A percentile compares a stretch with the other conserved stretches of the same genome.
These are phyloP conservation scores for Naganishia vishniacii DNA, from an alignment of 768 basidiomycete species.

Conservation along the genomic window DNA sequence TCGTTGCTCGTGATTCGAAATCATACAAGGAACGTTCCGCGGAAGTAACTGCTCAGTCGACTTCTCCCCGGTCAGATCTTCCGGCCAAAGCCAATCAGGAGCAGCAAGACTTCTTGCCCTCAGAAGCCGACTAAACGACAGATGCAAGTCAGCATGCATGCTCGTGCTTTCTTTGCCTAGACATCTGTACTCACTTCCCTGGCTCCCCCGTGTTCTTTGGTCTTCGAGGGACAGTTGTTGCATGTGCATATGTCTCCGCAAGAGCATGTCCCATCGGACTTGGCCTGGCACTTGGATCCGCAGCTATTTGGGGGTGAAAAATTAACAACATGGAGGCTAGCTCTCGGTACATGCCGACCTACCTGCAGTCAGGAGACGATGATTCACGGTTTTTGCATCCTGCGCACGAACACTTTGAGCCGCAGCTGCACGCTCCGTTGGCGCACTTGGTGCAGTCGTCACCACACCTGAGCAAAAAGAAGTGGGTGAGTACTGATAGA, in stretches of 20 bases:
- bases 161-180: background rate
- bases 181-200: background rate
- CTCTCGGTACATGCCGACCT: background rate
- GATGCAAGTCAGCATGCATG: background rate
- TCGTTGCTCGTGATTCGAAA: too few species aligned
- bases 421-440: slow-evolving; percentile 1
- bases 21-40: too few species aligned
- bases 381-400: slow-evolving; percentile 6
- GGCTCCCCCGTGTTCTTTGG: background rate
- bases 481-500: background rate
- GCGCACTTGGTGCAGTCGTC: slow-evolving; percentile 11
- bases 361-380: slow-evolving; percentile 9
- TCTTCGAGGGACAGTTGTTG: slow-evolving; percentile 17
- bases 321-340: too few species aligned
- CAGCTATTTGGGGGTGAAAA: background rate
- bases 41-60: background rate
- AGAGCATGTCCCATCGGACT: slow-evolving; percentile 9
- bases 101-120: slow-evolving; percentile 17
- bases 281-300: slow-evolving; percentile 14
- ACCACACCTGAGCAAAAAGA: background rate
- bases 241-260: slow-evolving; percentile 5
- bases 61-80: background rate
- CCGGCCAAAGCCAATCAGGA: background rate
- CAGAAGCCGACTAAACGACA: background rate
- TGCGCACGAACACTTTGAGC: background rate